These are phyloP conservation scores for Gnomoniopsis sp. DNA, from an alignment of 2,329 filamentous ascomycete genomes.

Conservation along the genomic window DNA sequence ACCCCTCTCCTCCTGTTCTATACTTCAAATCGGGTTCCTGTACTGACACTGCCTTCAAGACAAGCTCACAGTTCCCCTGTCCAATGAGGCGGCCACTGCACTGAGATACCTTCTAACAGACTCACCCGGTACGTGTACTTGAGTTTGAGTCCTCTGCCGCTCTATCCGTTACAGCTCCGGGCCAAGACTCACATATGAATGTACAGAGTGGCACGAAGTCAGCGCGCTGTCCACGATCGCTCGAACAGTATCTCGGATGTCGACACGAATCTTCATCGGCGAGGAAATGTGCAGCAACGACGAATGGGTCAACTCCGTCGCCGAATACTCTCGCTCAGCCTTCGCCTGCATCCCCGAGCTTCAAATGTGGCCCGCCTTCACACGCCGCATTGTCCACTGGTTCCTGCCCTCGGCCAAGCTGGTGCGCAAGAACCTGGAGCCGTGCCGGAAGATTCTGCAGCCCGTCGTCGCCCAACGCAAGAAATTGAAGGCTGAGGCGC, in stretches of 20 bases:
- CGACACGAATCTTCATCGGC: conserved; percentile 47
- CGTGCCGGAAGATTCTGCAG: conserved; percentile 33
- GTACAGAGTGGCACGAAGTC: conserved; percentile 4
- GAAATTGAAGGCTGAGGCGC: conserved; percentile 29
- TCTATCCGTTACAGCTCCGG: too few relatives aligned
- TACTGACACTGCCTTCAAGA: neutral
- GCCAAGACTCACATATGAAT: too few relatives aligned
- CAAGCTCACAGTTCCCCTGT: conserved; percentile 1
- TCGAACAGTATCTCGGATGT: conserved; percentile 43
- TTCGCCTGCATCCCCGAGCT: conserved; percentile 36
- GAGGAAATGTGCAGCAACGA: conserved; percentile 39
- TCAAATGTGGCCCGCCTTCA: conserved; percentile 35
- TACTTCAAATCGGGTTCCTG: neutral
- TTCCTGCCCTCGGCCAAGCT: conserved; percentile 37
- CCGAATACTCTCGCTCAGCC: conserved; percentile 37
- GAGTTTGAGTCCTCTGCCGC: too few relatives aligned
- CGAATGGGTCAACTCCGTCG: conserved; percentile 42
- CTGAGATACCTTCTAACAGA: neutral
- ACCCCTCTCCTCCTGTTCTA: neutral
- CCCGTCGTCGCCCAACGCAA: conserved; percentile 31
- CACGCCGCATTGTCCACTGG: conserved; percentile 40
- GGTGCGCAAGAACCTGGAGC: conserved; percentile 32
- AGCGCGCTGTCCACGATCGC: conserved; percentile 25
- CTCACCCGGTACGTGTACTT: neutral
- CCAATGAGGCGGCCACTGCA: neutral